Percentiles rank a stretch among this genome's conserved stretches.
phyloP scores from a whole-genome alignment of 148 eudicot species.

The Pouteria glomerata region DNA sequence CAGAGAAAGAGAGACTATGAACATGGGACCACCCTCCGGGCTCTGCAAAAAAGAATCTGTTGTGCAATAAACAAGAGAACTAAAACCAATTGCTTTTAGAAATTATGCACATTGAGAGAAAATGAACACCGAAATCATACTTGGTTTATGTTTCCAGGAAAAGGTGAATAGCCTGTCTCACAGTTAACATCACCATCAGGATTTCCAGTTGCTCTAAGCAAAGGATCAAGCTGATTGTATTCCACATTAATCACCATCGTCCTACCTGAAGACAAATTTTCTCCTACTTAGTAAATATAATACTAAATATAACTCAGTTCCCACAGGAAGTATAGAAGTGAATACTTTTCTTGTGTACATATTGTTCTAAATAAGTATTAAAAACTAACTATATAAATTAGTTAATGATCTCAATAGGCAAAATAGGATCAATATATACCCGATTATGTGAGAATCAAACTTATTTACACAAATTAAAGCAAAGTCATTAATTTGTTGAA shows the following conservation, averaged over 20 bases:
- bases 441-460: too few relatives aligned
- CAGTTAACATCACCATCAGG: constrained; percentile 93
- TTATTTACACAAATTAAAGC: too few relatives aligned
- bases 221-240: constrained; percentile 97
- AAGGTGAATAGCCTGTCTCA: constrained; percentile 95
- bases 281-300: constrained; percentile 11
- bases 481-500: too few relatives aligned
- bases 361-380: not conserved
- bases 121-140: constrained; percentile 25
- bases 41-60: too few relatives aligned
- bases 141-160: constrained; percentile 98
- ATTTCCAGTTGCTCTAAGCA: constrained; percentile 80
- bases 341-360: not conserved
- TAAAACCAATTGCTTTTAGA: not conserved
- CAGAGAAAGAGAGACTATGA: not conserved
- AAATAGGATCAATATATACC: too few relatives aligned
- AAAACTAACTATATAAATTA: not conserved
- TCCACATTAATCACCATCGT: constrained; percentile 97
- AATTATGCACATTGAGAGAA: not conserved
- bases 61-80: not conserved
- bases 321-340: not conserved
- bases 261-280: constrained; percentile 50
- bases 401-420: too few relatives aligned
- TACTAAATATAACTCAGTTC: not conserved
- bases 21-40: not conserved